Percentiles rank a stretch among this genome's conserved stretches.
Conservation (phyloP, 345 rosid genomes). For the Mallotus nudiflorus region DNA sequence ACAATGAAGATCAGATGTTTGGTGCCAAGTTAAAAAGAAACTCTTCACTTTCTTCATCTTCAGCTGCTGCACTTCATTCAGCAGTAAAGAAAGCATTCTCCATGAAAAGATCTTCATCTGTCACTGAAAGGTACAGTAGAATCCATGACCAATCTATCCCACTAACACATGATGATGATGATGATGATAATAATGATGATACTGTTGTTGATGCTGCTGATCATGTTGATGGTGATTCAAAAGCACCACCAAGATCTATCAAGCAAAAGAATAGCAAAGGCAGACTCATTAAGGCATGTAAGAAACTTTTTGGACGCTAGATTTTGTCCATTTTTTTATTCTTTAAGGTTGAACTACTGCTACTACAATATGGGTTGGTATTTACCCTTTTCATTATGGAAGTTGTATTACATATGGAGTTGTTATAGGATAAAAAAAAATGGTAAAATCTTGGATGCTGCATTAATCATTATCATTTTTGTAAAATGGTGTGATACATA, state of each 20-base stretch:
- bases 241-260: slow-evolving; percentile 32
- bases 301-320: slow-evolving; percentile 64
- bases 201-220: slow-evolving; percentile 32
- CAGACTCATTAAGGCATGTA: slow-evolving; percentile 76
- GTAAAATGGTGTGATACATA: too few relatives aligned
- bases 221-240: slow-evolving; percentile 5
- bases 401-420: too few relatives aligned
- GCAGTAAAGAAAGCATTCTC: slow-evolving; percentile 62
- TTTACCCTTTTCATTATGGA: neutral
- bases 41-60: slow-evolving; percentile 38
- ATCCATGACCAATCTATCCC: slow-evolving; percentile 70
- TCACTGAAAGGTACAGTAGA: slow-evolving; percentile 74
- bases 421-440: too few relatives aligned
- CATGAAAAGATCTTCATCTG: slow-evolving; percentile 79
- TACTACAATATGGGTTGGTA: neutral
- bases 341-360: too few relatives aligned
- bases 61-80: slow-evolving; percentile 40
- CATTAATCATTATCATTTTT: too few relatives aligned
- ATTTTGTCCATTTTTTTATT: neutral
- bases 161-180: slow-evolving; percentile 27
- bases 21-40: slow-evolving; percentile 49
- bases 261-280: slow-evolving; percentile 49
- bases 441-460: too few relatives aligned
- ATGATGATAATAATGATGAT: slow-evolving; percentile 28
- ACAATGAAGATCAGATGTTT: slow-evolving; percentile 22